Evolutionary conservation across 371 early-diverging fungal species (phyloP).

Genomic region (Mortierella sp.): DNA sequence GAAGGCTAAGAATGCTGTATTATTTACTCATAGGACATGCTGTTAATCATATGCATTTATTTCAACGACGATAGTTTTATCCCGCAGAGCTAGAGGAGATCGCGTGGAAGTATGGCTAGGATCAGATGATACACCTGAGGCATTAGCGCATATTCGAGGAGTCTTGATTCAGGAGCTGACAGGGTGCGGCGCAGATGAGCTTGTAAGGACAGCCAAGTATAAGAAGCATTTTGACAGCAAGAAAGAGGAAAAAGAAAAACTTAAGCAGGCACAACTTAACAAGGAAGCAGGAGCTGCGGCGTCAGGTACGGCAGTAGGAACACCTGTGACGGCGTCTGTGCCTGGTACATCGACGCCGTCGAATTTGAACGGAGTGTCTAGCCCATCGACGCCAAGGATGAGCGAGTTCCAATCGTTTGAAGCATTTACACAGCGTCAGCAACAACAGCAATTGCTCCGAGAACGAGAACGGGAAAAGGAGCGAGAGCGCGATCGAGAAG

Average conservation of each 20-base stretch:
- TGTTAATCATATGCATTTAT: background rate
- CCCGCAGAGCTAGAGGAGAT: slow-evolving; percentile 63
- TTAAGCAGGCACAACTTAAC: slow-evolving; percentile 12
- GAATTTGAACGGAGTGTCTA: slow-evolving; percentile 11
- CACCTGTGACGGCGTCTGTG: background rate
- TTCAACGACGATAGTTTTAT: slow-evolving; percentile 46
- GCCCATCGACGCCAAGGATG: slow-evolving; percentile 31
- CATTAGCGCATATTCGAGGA: slow-evolving; percentile 35
- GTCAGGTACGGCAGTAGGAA: background rate
- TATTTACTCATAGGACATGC: background rate
- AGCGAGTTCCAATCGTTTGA: slow-evolving; percentile 49
- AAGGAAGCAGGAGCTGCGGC: slow-evolving; percentile 25
- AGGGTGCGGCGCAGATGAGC: slow-evolving; percentile 51
- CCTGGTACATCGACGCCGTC: background rate
- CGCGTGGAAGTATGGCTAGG: slow-evolving; percentile 72
- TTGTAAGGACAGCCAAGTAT: slow-evolving; percentile 59
- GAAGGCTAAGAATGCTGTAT: background rate
- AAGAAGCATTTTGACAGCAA: slow-evolving; percentile 65
- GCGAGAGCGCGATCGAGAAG: slow-evolving; percentile 23
- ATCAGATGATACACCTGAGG: slow-evolving; percentile 47
- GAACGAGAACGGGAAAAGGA: slow-evolving; percentile 43
- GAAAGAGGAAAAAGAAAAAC: slow-evolving; percentile 39
- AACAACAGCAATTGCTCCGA: slow-evolving; percentile 26
- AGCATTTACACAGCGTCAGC: slow-evolving; percentile 42
- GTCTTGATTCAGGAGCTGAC: slow-evolving; percentile 38